A percentile compares a stretch with the other conserved stretches of the same genome.
phyloP scores from a whole-genome alignment of 2,329 filamentous ascomycete species.

The Macroventuria anomochaeta region DNA sequence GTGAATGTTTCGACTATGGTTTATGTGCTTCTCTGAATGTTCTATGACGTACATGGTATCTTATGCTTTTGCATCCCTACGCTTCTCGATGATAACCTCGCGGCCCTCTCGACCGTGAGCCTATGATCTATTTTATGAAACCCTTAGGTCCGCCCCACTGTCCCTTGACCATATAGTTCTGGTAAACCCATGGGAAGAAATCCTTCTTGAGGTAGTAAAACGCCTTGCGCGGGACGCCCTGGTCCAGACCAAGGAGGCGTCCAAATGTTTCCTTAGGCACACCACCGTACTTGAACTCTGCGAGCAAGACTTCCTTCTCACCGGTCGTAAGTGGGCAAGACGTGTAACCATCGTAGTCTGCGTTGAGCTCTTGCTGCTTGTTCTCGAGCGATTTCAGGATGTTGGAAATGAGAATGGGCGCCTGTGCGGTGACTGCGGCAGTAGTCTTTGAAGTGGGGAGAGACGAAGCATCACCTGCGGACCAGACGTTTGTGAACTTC shows the following conservation, averaged over 20 bases:
- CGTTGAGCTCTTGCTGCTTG: conserved; percentile 19
- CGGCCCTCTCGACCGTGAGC: too few species aligned
- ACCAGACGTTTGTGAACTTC: conserved; percentile 50
- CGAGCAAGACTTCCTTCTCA: conserved; percentile 68
- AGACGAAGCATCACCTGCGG: conserved; percentile 47
- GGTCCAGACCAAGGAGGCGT: conserved; percentile 62
- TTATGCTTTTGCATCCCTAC: conserved; percentile 5
- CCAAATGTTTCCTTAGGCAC: conserved; percentile 69
- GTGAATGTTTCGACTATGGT: too few species aligned
- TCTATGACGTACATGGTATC: conserved; percentile 14
- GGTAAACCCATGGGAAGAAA: conserved; percentile 72
- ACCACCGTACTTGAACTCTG: conserved; percentile 70
- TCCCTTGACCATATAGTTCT: conserved; percentile 65
- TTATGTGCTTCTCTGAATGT: background rate
- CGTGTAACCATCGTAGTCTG: conserved; percentile 49
- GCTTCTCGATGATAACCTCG: too few species aligned
- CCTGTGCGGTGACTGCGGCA: conserved; percentile 48
- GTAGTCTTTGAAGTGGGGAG: conserved; percentile 51
- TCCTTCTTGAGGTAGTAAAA: conserved; percentile 71
- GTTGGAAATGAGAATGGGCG: conserved; percentile 47
- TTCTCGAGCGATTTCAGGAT: conserved; percentile 40
- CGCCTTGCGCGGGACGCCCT: conserved; percentile 60
- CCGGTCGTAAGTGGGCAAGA: conserved; percentile 52
- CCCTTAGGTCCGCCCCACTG: conserved; percentile 68
- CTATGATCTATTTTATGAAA: conserved; percentile 38